Evolutionary conservation across 345 rosid genomes (phyloP).

Genomic region (Populus alba): DNA sequence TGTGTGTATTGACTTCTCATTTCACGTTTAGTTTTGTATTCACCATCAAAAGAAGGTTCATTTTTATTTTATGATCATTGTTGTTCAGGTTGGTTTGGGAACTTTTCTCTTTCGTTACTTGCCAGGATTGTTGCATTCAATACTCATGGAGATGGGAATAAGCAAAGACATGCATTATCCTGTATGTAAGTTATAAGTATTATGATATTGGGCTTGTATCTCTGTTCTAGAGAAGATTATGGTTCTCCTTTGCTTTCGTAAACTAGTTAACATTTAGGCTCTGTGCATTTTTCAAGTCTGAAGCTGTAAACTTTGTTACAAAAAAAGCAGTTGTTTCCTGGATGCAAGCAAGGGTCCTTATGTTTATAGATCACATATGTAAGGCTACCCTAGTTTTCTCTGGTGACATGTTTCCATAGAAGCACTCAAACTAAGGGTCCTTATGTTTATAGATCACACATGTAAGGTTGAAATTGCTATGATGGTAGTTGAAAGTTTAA

Average conservation of each 20-base stretch:
- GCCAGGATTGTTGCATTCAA: constrained; percentile 52
- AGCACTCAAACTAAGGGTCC: too few relatives aligned
- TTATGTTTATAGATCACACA: too few relatives aligned
- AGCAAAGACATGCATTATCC: constrained; percentile 94
- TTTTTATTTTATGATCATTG: background rate
- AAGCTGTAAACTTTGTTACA: background rate
- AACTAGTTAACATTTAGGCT: background rate
- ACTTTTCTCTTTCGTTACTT: constrained; percentile 74
- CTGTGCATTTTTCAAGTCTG: background rate
- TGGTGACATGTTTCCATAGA: too few relatives aligned
- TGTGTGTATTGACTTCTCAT: constrained; percentile 41
- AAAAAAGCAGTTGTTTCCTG: background rate
- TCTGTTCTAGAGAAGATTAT: background rate
- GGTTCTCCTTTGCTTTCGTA: background rate
- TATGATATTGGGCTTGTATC: constrained; percentile 1
- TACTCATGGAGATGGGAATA: constrained; percentile 76
- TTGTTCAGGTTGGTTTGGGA: constrained; percentile 75
- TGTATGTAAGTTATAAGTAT: constrained; percentile 71
- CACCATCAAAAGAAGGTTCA: background rate
- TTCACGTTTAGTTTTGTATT: background rate
- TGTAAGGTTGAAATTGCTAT: too few relatives aligned
- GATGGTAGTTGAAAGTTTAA: too few relatives aligned
- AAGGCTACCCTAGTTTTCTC: too few relatives aligned
- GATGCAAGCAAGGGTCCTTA: background rate
- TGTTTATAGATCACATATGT: too few relatives aligned